A percentile compares a stretch with the other conserved stretches of the same genome.
These are phyloP conservation scores for Thuidium tamariscinum DNA, from an alignment of 225 moss, liverwort and hornwort genomes.

Conservation along the genomic window DNA sequence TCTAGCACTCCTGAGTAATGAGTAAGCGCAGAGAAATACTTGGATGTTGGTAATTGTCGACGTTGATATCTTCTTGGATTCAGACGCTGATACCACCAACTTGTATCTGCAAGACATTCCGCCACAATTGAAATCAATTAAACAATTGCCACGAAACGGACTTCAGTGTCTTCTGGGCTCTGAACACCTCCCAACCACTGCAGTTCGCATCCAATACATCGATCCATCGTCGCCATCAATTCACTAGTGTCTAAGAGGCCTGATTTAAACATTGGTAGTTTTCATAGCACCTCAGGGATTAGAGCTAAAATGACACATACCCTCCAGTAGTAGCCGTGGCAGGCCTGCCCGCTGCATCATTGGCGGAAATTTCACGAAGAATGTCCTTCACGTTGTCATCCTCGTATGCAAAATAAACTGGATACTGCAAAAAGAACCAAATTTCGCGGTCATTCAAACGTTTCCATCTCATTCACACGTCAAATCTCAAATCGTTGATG, in stretches of 20 bases:
- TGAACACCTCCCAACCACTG: background rate
- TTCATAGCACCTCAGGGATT: background rate
- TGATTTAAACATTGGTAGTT: background rate
- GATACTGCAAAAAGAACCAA: conserved; percentile 51
- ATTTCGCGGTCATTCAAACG: background rate
- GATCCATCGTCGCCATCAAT: background rate
- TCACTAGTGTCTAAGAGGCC: background rate
- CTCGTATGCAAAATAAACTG: conserved; percentile 86
- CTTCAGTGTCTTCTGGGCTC: background rate
- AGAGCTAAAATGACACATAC: conserved; percentile 13
- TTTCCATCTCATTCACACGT: background rate
- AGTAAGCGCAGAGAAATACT: conserved; percentile 22
- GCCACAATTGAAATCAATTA: background rate
- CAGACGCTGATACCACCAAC: conserved; percentile 59
- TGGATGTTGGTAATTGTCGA: conserved; percentile 69
- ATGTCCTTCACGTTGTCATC: conserved; percentile 42
- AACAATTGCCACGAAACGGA: background rate
- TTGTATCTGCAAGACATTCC: conserved; percentile 60
- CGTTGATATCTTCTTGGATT: conserved; percentile 73
- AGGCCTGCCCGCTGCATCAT: conserved; percentile 91
- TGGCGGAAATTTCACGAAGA: conserved; percentile 59
- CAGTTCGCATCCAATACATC: background rate
- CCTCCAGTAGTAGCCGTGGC: conserved; percentile 91
- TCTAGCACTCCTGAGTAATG: background rate
- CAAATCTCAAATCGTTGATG: background rate